Evolutionary conservation across 1,284 basidiomycete species (phyloP).

Genomic region (Somion occarium): DNA sequence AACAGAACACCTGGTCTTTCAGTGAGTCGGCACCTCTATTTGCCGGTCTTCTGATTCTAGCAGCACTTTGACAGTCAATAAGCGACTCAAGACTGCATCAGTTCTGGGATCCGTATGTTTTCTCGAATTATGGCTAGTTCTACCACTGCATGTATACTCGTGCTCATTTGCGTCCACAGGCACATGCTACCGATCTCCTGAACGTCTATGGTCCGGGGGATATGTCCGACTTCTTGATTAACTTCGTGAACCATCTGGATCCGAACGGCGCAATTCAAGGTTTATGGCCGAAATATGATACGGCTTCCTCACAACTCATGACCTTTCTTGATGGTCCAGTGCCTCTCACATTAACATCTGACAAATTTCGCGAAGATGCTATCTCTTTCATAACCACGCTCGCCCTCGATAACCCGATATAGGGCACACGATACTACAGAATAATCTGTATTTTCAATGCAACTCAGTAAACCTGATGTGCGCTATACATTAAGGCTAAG

Average conservation of each 20-base stretch:
- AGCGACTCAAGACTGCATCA: conserved; percentile 38
- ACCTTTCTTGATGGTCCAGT: conserved; percentile 20
- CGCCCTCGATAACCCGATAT: conserved; percentile 1
- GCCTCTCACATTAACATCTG: conserved; percentile 23
- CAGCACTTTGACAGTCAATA: conserved; percentile 31
- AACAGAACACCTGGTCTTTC: conserved; percentile 46
- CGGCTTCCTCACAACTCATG: conserved; percentile 15
- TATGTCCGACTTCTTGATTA: conserved; percentile 20
- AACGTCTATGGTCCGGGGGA: conserved; percentile 20
- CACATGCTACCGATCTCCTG: conserved; percentile 19
- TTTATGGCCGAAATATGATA: conserved; percentile 18
- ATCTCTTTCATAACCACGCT: conserved; percentile 33
- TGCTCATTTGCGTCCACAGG: conserved; percentile 11
- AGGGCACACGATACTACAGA: too few relatives aligned
- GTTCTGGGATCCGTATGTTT: conserved; percentile 36
- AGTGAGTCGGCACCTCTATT: conserved; percentile 25
- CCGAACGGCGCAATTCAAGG: conserved; percentile 16
- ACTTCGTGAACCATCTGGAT: conserved; percentile 24
- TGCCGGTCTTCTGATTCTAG: background rate
- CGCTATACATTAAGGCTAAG: too few relatives aligned
- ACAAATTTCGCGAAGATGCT: conserved; percentile 27
- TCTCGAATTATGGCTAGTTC: background rate
- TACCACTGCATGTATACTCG: background rate
- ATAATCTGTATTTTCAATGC: too few relatives aligned
- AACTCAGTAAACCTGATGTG: too few relatives aligned